Evolutionary conservation across 2,329 filamentous ascomycete genomes (phyloP).

Genomic region (Zymoseptoria passerinii): DNA sequence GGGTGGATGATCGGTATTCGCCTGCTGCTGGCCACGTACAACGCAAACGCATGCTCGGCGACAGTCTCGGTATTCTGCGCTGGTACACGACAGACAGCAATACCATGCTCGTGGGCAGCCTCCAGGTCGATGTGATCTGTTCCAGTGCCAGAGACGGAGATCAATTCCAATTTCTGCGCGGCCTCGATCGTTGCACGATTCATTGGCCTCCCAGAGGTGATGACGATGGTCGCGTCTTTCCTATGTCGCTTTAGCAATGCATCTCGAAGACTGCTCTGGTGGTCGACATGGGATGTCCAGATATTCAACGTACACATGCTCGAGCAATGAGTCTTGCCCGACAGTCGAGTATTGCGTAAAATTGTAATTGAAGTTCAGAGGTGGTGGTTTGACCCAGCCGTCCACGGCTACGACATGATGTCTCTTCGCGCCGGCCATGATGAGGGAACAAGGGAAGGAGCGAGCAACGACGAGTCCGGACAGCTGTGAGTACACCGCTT

Average conservation of each 20-base stretch:
- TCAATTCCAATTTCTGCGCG: slow-evolving; percentile 37
- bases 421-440: slow-evolving; percentile 17
- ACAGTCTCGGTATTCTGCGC: slow-evolving; percentile 42
- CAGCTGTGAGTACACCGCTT: not conserved
- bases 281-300: slow-evolving; percentile 26
- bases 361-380: slow-evolving; percentile 38
- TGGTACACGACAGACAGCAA: slow-evolving; percentile 41
- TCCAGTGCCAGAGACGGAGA: slow-evolving; percentile 41
- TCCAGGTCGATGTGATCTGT: slow-evolving; percentile 41
- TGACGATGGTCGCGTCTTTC: slow-evolving; percentile 40
- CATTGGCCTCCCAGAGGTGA: slow-evolving; percentile 36
- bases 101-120: slow-evolving; percentile 36
- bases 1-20: not conserved
- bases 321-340: slow-evolving; percentile 8
- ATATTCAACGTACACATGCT: not conserved
- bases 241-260: slow-evolving; percentile 30
- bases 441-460: not conserved
- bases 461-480: not conserved
- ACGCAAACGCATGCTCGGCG: slow-evolving; percentile 43
- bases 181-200: slow-evolving; percentile 34
- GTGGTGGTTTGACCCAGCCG: slow-evolving; percentile 34
- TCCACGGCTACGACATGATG: slow-evolving; percentile 43
- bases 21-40: slow-evolving; percentile 29
- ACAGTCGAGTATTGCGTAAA: slow-evolving; percentile 30
- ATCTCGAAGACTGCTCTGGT: not conserved